These are phyloP conservation scores for Trichosanthes cucumerina DNA, from an alignment of 306 rosid species.

Conservation along the genomic window DNA sequence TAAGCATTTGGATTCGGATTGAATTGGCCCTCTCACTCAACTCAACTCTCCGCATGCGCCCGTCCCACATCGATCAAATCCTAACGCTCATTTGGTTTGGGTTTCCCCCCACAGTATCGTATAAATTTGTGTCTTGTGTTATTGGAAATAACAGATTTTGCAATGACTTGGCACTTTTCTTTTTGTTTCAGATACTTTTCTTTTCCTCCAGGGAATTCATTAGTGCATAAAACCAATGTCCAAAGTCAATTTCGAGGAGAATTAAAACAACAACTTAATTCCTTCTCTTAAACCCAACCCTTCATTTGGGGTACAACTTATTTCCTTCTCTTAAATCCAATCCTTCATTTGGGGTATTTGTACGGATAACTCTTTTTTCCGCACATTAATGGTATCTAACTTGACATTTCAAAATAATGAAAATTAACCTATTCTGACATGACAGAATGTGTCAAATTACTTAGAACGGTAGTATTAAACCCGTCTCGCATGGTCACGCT, in stretches of 20 bases:
- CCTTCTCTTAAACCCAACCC: no score
- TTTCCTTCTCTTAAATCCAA: no score
- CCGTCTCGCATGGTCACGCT: no score
- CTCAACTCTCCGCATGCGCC: neutral
- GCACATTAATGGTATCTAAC: no score
- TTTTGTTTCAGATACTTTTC: neutral
- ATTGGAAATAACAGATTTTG: neutral
- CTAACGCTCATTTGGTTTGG: neutral
- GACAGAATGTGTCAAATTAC: no score
- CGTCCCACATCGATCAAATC: neutral
- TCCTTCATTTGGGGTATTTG: no score
- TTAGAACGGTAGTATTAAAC: no score
- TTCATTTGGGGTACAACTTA: no score
- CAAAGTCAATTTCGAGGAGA: neutral
- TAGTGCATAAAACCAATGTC: neutral
- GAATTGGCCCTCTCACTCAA: neutral
- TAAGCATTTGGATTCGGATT: neutral
- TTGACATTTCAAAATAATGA: no score
- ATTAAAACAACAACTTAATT: neutral
- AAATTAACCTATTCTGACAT: no score
- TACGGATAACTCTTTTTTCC: no score
- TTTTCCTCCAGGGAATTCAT: neutral
- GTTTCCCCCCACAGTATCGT: neutral
- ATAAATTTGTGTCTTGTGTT: neutral
- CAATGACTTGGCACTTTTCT: neutral